Evolutionary conservation across 2,329 filamentous ascomycete species (phyloP).

Genomic region (Cladophialophora yegresii): DNA sequence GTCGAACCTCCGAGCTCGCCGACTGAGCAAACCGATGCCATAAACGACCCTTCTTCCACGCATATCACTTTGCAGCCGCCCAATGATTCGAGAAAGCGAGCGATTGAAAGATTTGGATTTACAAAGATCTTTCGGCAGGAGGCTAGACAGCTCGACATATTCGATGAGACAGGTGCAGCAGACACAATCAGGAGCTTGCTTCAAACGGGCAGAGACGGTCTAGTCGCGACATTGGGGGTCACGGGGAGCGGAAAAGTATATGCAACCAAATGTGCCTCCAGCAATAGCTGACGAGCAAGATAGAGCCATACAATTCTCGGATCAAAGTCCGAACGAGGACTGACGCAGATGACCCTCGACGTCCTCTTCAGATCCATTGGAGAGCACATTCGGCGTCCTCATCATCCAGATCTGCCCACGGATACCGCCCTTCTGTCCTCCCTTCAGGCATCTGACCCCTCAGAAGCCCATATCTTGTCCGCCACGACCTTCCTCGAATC

Average conservation of each 20-base stretch:
- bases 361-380: slow-evolving; percentile 82
- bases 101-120: slow-evolving; percentile 91
- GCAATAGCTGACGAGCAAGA: background rate
- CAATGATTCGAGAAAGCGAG: slow-evolving; percentile 77
- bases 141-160: slow-evolving; percentile 80
- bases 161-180: slow-evolving; percentile 67
- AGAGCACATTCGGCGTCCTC: slow-evolving; percentile 66
- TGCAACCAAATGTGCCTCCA: background rate
- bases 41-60: slow-evolving; percentile 50
- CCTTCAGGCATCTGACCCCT: slow-evolving; percentile 72
- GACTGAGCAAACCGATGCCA: slow-evolving; percentile 40
- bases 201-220: slow-evolving; percentile 79
- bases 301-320: slow-evolving; percentile 96
- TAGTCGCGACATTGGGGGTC: slow-evolving; percentile 88
- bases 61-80: slow-evolving; percentile 79
- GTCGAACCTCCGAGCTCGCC: slow-evolving; percentile 62
- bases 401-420: slow-evolving; percentile 48
- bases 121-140: slow-evolving; percentile 90
- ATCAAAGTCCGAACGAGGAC: slow-evolving; percentile 78
- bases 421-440: slow-evolving; percentile 69
- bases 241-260: slow-evolving; percentile 94
- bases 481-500: slow-evolving; percentile 77
- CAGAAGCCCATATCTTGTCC: slow-evolving; percentile 74
- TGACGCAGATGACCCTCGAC: slow-evolving; percentile 90
- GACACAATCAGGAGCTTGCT: slow-evolving; percentile 72